Percentiles rank a stretch among this genome's conserved stretches.
These are phyloP conservation scores for Vaccinium vitisidaea DNA, from an alignment of 148 eudicot species.

Conservation along the genomic window DNA sequence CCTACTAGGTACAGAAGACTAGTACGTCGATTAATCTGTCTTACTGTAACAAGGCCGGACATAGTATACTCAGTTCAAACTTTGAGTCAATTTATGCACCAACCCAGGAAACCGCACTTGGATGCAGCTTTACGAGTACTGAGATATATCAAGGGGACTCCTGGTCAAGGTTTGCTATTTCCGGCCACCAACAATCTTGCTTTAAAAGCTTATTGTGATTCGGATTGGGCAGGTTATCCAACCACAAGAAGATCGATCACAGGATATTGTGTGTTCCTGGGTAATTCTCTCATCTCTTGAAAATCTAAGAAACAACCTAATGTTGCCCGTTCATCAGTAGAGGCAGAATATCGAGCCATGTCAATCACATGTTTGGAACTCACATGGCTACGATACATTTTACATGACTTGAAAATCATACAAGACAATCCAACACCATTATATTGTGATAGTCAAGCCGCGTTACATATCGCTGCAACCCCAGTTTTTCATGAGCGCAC, in stretches of 20 bases:
- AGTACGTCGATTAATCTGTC: not conserved
- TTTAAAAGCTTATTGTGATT: not conserved
- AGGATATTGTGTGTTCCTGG: not conserved
- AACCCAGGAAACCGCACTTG: not conserved
- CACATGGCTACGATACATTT: not conserved
- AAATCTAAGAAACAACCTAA: not conserved
- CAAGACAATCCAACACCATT: not conserved
- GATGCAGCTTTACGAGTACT: not conserved
- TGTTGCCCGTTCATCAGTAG: not conserved
- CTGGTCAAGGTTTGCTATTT: not conserved
- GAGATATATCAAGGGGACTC: not conserved
- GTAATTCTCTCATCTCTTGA: not conserved
- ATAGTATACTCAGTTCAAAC: not conserved
- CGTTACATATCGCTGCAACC: not conserved
- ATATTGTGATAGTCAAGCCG: not conserved
- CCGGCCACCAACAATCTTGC: not conserved
- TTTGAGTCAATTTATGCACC: not conserved
- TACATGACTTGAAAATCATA: not conserved
- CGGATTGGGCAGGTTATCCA: not conserved
- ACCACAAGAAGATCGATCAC: not conserved
- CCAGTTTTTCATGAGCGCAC: not conserved
- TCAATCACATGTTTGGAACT: not conserved
- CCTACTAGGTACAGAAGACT: not conserved
- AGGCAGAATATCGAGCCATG: not conserved
- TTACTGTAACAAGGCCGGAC: not conserved